Percentiles rank a stretch among this genome's conserved stretches.
These are phyloP conservation scores for Clavaria fumosa DNA, from an alignment of 768 basidiomycete genomes.

Conservation along the genomic window DNA sequence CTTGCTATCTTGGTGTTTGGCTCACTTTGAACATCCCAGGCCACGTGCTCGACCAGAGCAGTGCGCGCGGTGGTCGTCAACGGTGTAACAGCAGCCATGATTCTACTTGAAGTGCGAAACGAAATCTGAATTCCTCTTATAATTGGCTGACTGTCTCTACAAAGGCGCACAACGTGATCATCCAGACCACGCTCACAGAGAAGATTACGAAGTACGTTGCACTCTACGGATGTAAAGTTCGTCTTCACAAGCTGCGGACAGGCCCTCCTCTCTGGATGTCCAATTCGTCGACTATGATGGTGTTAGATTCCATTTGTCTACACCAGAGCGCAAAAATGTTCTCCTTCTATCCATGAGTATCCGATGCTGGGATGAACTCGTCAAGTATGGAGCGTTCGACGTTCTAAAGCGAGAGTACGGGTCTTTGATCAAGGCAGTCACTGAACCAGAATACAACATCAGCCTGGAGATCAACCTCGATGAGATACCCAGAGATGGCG, in stretches of 20 bases:
- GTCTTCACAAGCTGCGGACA: slow-evolving; percentile 43
- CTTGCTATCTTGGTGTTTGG: not conserved
- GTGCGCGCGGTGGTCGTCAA: not conserved
- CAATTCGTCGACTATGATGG: slow-evolving; percentile 97
- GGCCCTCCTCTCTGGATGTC: slow-evolving; percentile 84
- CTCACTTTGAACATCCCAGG: too few species aligned
- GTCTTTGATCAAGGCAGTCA: slow-evolving; percentile 40
- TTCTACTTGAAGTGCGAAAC: slow-evolving; percentile 61
- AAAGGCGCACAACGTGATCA: slow-evolving; percentile 85
- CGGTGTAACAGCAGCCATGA: slow-evolving; percentile 32
- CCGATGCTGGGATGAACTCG: slow-evolving; percentile 91
- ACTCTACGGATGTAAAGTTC: slow-evolving; percentile 9
- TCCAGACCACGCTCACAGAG: slow-evolving; percentile 77
- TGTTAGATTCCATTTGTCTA: slow-evolving; percentile 86
- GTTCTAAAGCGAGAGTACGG: slow-evolving; percentile 78
- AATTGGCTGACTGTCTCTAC: slow-evolving; percentile 4
- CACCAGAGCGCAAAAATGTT: slow-evolving; percentile 67
- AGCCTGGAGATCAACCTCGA: slow-evolving; percentile 81
- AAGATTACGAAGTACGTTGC: slow-evolving; percentile 61
- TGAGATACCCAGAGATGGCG: slow-evolving; percentile 62
- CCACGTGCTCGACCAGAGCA: too few species aligned
- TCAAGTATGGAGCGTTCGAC: slow-evolving; percentile 70
- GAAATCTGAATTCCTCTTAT: too few species aligned
- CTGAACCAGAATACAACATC: slow-evolving; percentile 83
- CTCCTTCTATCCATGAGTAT: slow-evolving; percentile 92